Evolutionary conservation across 2,329 filamentous ascomycete species (phyloP).

Genomic region (Trichoderma breve): DNA sequence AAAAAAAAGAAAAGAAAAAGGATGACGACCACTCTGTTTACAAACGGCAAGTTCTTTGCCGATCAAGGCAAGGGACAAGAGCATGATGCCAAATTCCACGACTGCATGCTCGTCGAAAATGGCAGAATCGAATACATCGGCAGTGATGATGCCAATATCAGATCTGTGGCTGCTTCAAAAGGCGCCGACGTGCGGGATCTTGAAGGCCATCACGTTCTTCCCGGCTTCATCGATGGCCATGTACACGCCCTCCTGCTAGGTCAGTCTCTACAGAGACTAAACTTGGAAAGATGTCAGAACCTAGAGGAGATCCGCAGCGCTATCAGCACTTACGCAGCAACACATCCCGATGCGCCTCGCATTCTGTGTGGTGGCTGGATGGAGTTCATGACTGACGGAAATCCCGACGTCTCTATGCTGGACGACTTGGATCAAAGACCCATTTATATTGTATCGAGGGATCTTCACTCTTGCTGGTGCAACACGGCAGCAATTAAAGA

Average conservation of each 20-base stretch:
- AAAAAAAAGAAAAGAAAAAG: background rate
- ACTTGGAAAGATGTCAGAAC: background rate
- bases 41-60: slow-evolving; percentile 10
- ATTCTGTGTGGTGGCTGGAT: slow-evolving; percentile 14
- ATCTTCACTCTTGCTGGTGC: slow-evolving; percentile 10
- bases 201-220: background rate
- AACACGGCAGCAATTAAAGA: slow-evolving; percentile 7
- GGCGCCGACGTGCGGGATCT: background rate
- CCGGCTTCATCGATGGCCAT: slow-evolving; percentile 10
- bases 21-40: slow-evolving; percentile 3
- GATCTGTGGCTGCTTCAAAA: background rate
- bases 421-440: slow-evolving; percentile 5
- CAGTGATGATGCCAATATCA: background rate
- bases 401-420: background rate
- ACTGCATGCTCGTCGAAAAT: slow-evolving; percentile 10
- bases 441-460: slow-evolving; percentile 6
- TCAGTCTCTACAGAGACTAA: background rate
- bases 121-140: slow-evolving; percentile 10
- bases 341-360: background rate
- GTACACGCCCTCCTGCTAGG: slow-evolving; percentile 10
- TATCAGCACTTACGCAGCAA: background rate
- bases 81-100: background rate
- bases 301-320: background rate
- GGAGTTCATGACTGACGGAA: slow-evolving; percentile 11
- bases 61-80: background rate